A percentile compares a stretch with the other conserved stretches of the same genome.
These are phyloP conservation scores for Xylaria sp. DNA, from an alignment of 2,329 filamentous ascomycete species.

Conservation along the genomic window DNA sequence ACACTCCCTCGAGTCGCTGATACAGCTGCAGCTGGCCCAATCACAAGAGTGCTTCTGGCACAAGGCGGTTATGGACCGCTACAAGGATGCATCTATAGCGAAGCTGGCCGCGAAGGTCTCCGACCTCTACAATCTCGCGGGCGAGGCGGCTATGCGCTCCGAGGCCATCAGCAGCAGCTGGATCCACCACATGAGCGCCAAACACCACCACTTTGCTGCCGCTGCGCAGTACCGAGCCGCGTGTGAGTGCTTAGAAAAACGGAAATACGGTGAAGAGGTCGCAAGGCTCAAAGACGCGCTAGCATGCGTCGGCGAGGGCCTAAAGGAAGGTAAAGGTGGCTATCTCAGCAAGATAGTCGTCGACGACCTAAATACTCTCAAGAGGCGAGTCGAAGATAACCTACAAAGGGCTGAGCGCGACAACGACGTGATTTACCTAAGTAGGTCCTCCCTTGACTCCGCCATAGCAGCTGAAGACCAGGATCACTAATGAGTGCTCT, in stretches of 20 bases:
- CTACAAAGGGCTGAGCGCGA: conserved; percentile 94
- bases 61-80: conserved; percentile 91
- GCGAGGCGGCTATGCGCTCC: conserved; percentile 87
- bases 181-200: conserved; percentile 98
- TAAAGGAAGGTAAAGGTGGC: conserved; percentile 79
- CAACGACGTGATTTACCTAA: conserved; percentile 94
- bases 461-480: neutral
- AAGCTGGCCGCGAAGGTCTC: conserved; percentile 90
- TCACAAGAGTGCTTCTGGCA: conserved; percentile 99
- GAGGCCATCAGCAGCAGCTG: conserved; percentile 91
- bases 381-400: conserved; percentile 84
- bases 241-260: conserved; percentile 90
- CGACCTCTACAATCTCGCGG: conserved; percentile 86
- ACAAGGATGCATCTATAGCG: conserved; percentile 92
- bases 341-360: conserved; percentile 85
- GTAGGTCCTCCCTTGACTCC: conserved; percentile 56
- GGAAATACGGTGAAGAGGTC: conserved; percentile 94
- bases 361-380: conserved; percentile 84
- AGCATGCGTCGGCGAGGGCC: conserved; percentile 82
- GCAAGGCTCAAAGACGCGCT: conserved; percentile 86
- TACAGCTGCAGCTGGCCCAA: conserved; percentile 87
- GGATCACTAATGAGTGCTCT: conserved; percentile 48
- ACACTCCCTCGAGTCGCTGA: conserved; percentile 83
- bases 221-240: conserved; percentile 94
- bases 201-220: conserved; percentile 96